Conservation (phyloP, 768 basidiomycete species). For the Boletus huronensis region DNA sequence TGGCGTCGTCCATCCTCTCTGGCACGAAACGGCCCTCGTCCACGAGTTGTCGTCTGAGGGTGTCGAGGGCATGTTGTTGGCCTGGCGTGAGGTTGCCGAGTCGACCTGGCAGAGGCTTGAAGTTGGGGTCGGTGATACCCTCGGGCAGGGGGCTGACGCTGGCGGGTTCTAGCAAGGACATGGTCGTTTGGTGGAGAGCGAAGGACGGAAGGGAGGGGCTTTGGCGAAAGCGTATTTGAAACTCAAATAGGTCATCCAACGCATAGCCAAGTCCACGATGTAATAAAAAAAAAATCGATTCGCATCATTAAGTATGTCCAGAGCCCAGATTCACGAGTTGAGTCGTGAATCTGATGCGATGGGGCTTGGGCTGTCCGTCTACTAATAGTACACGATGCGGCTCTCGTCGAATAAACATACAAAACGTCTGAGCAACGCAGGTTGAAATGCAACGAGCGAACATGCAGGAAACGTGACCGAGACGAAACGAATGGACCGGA, state of each 20-base stretch:
- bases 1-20: slow-evolving; percentile 67
- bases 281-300: slow-evolving; percentile 12
- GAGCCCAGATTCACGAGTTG: slow-evolving; percentile 34
- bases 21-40: slow-evolving; percentile 58
- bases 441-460: slow-evolving; percentile 32
- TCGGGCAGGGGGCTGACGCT: slow-evolving; percentile 54
- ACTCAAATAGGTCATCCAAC: slow-evolving; percentile 12
- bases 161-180: slow-evolving; percentile 36
- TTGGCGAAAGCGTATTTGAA: slow-evolving; percentile 5
- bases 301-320: slow-evolving; percentile 36
- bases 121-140: slow-evolving; percentile 61
- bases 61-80: slow-evolving; percentile 65
- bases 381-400: slow-evolving; percentile 30
- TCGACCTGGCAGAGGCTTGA: slow-evolving; percentile 65
- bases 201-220: neutral
- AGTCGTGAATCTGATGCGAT: slow-evolving; percentile 33
- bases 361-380: slow-evolving; percentile 26
- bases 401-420: slow-evolving; percentile 18
- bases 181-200: slow-evolving; percentile 18
- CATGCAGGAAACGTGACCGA: neutral
- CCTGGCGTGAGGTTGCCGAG: slow-evolving; percentile 69
- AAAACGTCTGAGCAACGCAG: slow-evolving; percentile 27
- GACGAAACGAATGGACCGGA: slow-evolving; percentile 6
- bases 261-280: too few relatives aligned
- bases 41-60: slow-evolving; percentile 61